Evolutionary conservation across 345 rosid species (phyloP).

Genomic region (Nephelium lappaceum): DNA sequence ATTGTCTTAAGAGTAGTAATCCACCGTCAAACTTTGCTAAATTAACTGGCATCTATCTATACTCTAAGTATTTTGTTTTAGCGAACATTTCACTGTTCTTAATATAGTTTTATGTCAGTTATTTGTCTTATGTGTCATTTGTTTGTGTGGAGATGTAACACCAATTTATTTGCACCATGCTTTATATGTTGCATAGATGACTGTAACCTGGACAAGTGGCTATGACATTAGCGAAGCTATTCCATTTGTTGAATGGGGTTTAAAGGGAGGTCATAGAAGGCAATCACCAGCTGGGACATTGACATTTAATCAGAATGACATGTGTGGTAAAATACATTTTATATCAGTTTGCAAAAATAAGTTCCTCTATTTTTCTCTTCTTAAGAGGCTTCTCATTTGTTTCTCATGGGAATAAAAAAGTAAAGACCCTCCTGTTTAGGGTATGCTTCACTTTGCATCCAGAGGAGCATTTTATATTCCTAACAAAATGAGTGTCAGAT

Average conservation of each 20-base stretch:
- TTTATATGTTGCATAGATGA: conserved; percentile 60
- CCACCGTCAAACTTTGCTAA: background rate
- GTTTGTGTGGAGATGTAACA: background rate
- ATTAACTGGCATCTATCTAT: background rate
- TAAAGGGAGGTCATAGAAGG: conserved; percentile 37
- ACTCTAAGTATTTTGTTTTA: background rate
- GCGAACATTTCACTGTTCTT: background rate
- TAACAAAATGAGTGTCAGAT: background rate
- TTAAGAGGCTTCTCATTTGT: background rate
- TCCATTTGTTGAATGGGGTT: conserved; percentile 82
- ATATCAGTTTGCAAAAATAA: background rate
- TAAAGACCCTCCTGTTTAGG: background rate
- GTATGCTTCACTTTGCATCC: background rate
- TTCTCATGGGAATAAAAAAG: background rate
- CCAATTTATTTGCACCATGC: background rate
- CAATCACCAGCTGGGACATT: conserved; percentile 84
- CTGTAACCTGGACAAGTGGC: conserved; percentile 98
- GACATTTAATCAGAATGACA: conserved; percentile 68
- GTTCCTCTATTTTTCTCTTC: background rate
- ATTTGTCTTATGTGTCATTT: background rate
- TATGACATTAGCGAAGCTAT: conserved; percentile 72
- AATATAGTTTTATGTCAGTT: conserved; percentile 1
- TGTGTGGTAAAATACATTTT: conserved; percentile 73
- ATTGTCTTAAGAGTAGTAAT: background rate
- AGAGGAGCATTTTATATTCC: background rate